phyloP scores from a whole-genome alignment of 352 stramenopile genomes.

The Salisapilia sapeloensis region DNA sequence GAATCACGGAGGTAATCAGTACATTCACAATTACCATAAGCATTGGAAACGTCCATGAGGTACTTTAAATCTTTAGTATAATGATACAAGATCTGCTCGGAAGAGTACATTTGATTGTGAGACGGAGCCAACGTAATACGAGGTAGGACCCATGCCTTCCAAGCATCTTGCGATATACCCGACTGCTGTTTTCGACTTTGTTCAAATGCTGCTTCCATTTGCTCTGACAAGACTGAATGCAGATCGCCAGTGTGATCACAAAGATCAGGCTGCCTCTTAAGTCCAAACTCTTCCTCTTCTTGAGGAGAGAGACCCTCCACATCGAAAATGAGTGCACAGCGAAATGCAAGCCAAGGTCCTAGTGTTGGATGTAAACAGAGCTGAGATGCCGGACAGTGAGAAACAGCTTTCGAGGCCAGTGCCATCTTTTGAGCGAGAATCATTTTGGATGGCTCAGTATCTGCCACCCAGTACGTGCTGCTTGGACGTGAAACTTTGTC shows the following conservation, averaged over 20 bases:
- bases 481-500: no score
- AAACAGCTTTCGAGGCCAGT: conserved; percentile 19
- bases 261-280: conserved; percentile 6
- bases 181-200: conserved; percentile 9
- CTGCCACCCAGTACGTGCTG: conserved; percentile 50
- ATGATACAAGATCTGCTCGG: conserved; percentile 50
- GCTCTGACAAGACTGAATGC: conserved; percentile 12
- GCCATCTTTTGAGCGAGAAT: conserved; percentile 59
- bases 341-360: conserved; percentile 51
- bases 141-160: conserved; percentile 32
- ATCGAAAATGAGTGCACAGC: conserved; percentile 34
- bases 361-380: conserved; percentile 42
- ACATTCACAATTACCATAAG: conserved; percentile 10
- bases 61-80: conserved; percentile 47
- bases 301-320: conserved; percentile 9
- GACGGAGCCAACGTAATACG: conserved; percentile 36
- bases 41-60: conserved; percentile 14
- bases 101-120: conserved; percentile 40
- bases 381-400: conserved; percentile 31
- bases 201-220: conserved; percentile 28
- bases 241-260: conserved; percentile 23
- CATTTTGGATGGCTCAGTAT: conserved; percentile 51
- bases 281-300: conserved; percentile 1
- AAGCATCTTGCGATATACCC: conserved; percentile 24
- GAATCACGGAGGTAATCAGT: conserved; percentile 26